Evolutionary conservation across 108 stramenopile species (phyloP).

Genomic region (Ochromonas danica): DNA sequence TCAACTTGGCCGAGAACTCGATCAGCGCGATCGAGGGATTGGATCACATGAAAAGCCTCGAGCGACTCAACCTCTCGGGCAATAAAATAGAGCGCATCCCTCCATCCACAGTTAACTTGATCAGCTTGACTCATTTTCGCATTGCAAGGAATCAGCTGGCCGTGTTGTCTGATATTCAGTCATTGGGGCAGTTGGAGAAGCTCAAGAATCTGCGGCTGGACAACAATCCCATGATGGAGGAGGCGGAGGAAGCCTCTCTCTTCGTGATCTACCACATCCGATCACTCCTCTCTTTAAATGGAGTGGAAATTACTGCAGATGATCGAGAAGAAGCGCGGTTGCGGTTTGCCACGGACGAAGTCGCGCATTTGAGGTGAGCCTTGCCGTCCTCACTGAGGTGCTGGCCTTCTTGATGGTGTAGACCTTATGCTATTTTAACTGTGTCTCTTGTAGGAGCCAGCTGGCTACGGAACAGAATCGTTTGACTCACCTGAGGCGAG

Average conservation of each 20-base stretch:
- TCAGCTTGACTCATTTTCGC: background rate
- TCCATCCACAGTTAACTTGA: background rate
- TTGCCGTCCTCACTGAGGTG: too few species aligned
- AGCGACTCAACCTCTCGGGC: conserved; percentile 18
- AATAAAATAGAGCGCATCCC: conserved; percentile 26
- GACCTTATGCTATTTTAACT: too few species aligned
- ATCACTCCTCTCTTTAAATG: background rate
- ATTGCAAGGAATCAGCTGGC: conserved; percentile 11
- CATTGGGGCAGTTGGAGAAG: background rate
- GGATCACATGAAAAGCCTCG: background rate
- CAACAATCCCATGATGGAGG: background rate
- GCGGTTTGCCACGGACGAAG: background rate
- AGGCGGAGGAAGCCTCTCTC: background rate
- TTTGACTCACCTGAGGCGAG: too few species aligned
- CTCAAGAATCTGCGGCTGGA: conserved; percentile 1
- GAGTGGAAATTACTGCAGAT: background rate
- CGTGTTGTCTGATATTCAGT: background rate
- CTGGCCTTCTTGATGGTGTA: too few species aligned
- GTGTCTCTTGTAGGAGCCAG: too few species aligned
- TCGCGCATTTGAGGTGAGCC: too few species aligned
- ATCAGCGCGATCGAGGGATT: conserved; percentile 7
- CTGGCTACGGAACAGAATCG: too few species aligned
- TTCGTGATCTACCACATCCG: background rate
- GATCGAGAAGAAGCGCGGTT: background rate
- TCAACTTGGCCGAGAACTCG: conserved; percentile 26